Conservation (phyloP, 768 basidiomycete genomes). For the Panellus pusillus region DNA sequence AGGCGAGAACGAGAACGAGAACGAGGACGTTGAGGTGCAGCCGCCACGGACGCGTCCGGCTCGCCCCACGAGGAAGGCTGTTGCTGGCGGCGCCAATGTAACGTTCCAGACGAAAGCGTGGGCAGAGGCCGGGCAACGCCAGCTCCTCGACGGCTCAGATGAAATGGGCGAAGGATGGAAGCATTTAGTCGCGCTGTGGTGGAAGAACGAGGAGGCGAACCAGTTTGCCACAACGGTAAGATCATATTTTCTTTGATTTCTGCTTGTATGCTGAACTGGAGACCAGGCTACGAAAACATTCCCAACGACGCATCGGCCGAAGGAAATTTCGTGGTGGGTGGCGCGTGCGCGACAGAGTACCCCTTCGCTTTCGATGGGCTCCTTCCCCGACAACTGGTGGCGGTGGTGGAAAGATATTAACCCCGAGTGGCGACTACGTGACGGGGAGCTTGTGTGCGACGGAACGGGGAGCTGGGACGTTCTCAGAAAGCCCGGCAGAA, state of each 20-base stretch:
- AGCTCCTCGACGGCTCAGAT: too few relatives aligned
- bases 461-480: too few relatives aligned
- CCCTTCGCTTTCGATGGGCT: too few relatives aligned
- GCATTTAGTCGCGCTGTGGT: not conserved
- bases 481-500: not conserved
- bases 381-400: not conserved
- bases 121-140: too few relatives aligned
- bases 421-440: not conserved
- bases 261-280: not conserved
- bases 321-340: not conserved
- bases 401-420: conserved; percentile 2
- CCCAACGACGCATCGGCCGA: not conserved
- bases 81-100: too few relatives aligned
- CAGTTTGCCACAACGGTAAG: not conserved
- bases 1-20: not conserved
- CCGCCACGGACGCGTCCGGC: not conserved
- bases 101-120: too few relatives aligned
- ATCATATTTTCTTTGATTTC: too few relatives aligned
- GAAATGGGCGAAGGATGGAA: too few relatives aligned
- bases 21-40: not conserved
- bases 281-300: not conserved
- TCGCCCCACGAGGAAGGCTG: not conserved
- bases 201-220: not conserved
- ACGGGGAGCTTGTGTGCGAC: too few relatives aligned
- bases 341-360: too few relatives aligned